Conservation (phyloP, 2,329 filamentous ascomycete species). For the Colletotrichum tamarilloi region DNA sequence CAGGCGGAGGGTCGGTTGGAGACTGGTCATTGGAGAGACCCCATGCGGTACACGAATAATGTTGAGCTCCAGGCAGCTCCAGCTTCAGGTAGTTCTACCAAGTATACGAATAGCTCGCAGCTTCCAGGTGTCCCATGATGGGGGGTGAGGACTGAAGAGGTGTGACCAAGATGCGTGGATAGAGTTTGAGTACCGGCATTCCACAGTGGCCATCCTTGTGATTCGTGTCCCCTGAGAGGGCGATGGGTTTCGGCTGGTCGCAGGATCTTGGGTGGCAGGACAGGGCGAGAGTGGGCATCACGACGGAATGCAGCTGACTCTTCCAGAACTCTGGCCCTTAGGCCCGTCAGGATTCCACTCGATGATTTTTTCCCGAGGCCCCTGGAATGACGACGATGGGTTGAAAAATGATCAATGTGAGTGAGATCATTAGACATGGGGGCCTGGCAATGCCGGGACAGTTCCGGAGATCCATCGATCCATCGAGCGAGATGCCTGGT, state of each 20-base stretch:
- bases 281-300: slow-evolving; percentile 5
- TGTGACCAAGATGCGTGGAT: not conserved
- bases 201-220: slow-evolving; percentile 1
- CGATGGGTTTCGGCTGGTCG: not conserved
- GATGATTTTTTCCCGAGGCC: not conserved
- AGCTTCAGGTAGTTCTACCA: not conserved
- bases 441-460: not conserved
- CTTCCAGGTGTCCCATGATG: not conserved
- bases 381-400: slow-evolving; percentile 19
- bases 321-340: slow-evolving; percentile 26
- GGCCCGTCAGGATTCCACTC: not conserved
- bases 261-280: slow-evolving; percentile 1
- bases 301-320: slow-evolving; percentile 20
- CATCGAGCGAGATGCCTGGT: not conserved
- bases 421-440: slow-evolving; percentile 13
- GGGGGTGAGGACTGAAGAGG: not conserved
- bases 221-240: not conserved
- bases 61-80: not conserved
- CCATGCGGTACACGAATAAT: slow-evolving; percentile 9
- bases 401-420: not conserved
- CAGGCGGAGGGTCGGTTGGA: slow-evolving; percentile 7
- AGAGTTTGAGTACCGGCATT: slow-evolving; percentile 31
- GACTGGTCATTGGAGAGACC: not conserved
- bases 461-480: slow-evolving; percentile 20
- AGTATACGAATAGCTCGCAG: not conserved